Base-by-base conservation (phyloP, 148 eudicot species). In the Amaranthus palmeri region DNA sequence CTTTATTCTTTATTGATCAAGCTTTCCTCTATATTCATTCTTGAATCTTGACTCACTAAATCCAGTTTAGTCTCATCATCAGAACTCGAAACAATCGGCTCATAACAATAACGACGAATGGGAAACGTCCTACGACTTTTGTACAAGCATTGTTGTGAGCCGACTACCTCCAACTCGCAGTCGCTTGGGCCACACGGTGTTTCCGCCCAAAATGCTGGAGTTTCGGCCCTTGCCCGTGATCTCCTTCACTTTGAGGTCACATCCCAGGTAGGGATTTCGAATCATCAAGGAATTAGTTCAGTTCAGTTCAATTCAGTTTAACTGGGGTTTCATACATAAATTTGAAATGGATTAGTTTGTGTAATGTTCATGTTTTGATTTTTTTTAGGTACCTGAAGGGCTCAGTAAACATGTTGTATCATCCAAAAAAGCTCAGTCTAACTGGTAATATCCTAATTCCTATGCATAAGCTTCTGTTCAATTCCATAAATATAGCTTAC, bases 391-490 rank as follows among this genome's bases (percentile, higher is more conserved):
- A 13, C 98, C 98, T 47, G 88, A 86, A 59, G 97, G 91, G 61
- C 88, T 95, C 18, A 74, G 67, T 60, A 82, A 86, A 73, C 96
- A 95, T 82, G 98, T 89, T 49, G 85, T 80, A 36, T 95, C 98
- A 5, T 86, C 98, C 48, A 88, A 79, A 81, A 91, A 91, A 82
- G 97, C 98, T 71, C 98, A 95, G 74, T 80, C 86, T 36, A 93
- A 91, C 80, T 93, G 98, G 98, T 93, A 77, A 74, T 40, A 14
- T 8, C 6, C 13, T 45, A 65, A 10, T 65, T 3, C 6, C 7
- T 13, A 65, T 6, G 68, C 12, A 25, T 25, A 25, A 25, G 36
- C 36, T 25, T 25, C 36, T 25, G 36, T 25, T 25, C 36, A 1
- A 2, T 0, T 25, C 36, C 36, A 25, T 25, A 25, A 25, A 25